Evolutionary conservation across 2,329 filamentous ascomycete species (phyloP), one percentile per base, ranked within the genome.

Genomic region (Reticulascus tulasneorum): DNA sequence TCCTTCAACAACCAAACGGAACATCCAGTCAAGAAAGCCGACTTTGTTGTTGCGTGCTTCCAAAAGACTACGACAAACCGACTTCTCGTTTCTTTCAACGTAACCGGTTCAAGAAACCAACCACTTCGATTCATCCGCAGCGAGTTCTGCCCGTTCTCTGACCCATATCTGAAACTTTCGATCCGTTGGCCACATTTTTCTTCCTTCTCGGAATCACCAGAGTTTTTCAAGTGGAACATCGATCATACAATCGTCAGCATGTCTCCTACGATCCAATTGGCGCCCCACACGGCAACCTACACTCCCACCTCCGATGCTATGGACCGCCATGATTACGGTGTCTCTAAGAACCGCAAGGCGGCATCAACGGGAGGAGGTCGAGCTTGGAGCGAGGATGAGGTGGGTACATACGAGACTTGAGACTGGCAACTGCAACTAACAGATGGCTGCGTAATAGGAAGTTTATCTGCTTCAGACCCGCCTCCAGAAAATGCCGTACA

Each of bases 401-500:
- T 88, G 70, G 34, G 35, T 33, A 15, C 22, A 12, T 11, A 25
- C 11, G 30, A 24, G 13, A 17, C 20, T 35, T 17, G 9, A 27
- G 12, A 23, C 21, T 24, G 6, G 6, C 12, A 13, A 19, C 16
- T 33, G 18, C 23, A 17, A 11, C 13, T 19, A 17, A 13, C 12
- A 31, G 10, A 10, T 28, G 8, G 30, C 36, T 42, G 11, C 10
- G 12, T 15, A 20, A 31, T 46, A 91, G 86, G 87, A 93, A 65
- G 75, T 81, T 39, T 93, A 91, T 59, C 80, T 93, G 36, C 75
- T 93, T 43, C 84, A 89, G 62, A 90, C 84, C 42, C 84, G 86
- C 40, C 77, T 86, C 53, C 84, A 90, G 54, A 91, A 91, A 66
- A 88, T 91, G 80, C 86, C 86, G 1, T 93, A 93, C 65, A 93